A percentile compares a stretch with the other conserved stretches of the same genome.
phyloP scores from a whole-genome alignment of 495 filamentous ascomycete genomes.

The Tuber calosporum region DNA sequence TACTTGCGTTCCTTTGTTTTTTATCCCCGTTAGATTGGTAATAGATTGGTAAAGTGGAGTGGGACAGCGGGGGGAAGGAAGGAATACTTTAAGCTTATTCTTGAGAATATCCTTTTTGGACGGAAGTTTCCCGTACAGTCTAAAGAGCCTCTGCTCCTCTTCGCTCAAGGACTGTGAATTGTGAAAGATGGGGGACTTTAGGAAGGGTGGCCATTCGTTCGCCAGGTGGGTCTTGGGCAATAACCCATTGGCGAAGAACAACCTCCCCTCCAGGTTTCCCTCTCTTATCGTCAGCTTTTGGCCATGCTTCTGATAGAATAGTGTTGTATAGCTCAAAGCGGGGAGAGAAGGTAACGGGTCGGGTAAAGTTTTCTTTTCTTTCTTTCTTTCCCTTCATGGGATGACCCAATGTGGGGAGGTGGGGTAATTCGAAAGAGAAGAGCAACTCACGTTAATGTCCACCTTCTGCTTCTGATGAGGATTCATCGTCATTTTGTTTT shows the following conservation, averaged over 20 bases:
- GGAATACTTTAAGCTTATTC: constrained; percentile 76
- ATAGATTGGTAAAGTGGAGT: constrained; percentile 4
- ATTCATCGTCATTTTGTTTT: constrained; percentile 59
- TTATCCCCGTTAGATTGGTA: constrained; percentile 15
- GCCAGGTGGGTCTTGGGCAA: background rate
- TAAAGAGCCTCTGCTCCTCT: constrained; percentile 91
- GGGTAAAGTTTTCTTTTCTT: constrained; percentile 1
- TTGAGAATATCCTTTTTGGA: constrained; percentile 92
- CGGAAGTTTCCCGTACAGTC: constrained; percentile 92
- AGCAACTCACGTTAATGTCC: constrained; percentile 72
- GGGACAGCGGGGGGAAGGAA: constrained; percentile 11
- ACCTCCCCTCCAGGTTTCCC: constrained; percentile 7
- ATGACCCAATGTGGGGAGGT: constrained; percentile 17
- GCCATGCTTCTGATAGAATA: constrained; percentile 9
- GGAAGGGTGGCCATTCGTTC: background rate
- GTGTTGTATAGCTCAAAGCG: background rate
- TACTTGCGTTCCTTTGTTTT: constrained; percentile 80
- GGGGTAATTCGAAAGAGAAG: constrained; percentile 14
- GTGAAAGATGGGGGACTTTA: background rate
- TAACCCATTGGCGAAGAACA: constrained; percentile 3
- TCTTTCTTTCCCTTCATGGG: background rate
- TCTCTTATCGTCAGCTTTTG: constrained; percentile 16
- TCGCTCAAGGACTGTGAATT: constrained; percentile 65
- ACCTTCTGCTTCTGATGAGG: constrained; percentile 95
- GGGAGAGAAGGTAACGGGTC: constrained; percentile 17